These are phyloP conservation scores for Circinella minor DNA, from an alignment of 371 early-diverging fungal genomes.

Conservation along the genomic window DNA sequence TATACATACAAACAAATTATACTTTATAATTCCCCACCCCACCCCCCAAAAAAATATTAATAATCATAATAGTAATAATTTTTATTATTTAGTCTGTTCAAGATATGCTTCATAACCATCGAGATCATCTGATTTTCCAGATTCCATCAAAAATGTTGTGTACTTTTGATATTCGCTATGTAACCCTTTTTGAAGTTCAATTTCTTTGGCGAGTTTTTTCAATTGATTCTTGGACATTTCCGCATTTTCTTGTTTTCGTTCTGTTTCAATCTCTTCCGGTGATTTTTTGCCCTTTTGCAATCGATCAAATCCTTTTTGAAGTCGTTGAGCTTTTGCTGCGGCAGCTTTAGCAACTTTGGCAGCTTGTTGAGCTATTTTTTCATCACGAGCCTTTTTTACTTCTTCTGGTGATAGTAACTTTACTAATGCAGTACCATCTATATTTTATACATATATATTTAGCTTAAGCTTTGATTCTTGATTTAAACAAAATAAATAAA, in stretches of 20 bases:
- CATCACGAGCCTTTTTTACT: conserved; percentile 66
- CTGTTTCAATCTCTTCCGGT: conserved; percentile 81
- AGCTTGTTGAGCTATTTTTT: conserved; percentile 63
- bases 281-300: conserved; percentile 79
- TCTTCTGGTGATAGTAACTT: conserved; percentile 86
- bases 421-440: conserved; percentile 88
- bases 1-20: too few species aligned
- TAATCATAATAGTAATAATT: too few species aligned
- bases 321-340: conserved; percentile 68
- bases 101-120: conserved; percentile 13
- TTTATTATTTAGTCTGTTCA: conserved; percentile 9
- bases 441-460: background rate
- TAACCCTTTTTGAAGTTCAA: conserved; percentile 82
- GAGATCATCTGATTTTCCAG: conserved; percentile 11
- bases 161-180: conserved; percentile 80
- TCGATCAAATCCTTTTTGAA: conserved; percentile 48
- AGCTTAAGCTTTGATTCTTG: background rate
- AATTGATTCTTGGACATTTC: conserved; percentile 69
- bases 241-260: conserved; percentile 66
- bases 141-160: conserved; percentile 1
- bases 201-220: conserved; percentile 91
- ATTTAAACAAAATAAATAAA: background rate
- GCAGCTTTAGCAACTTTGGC: conserved; percentile 68
- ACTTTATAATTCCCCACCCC: too few species aligned
- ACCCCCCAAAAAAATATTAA: background rate